phyloP scores from a whole-genome alignment of 345 rosid genomes.

The Arabis alpina region DNA sequence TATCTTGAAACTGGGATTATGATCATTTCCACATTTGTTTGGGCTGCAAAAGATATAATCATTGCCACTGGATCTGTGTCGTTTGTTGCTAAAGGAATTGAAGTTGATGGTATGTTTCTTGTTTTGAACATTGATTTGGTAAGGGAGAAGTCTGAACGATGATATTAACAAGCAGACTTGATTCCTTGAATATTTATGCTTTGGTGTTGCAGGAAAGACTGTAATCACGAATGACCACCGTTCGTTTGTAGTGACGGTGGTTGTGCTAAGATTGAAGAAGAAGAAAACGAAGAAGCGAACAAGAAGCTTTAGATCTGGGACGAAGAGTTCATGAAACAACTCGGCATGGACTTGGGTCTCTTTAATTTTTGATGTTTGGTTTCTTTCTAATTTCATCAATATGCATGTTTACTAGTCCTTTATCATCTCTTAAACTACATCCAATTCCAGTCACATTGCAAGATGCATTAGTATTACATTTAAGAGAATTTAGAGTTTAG shows the following conservation, averaged over 20 bases:
- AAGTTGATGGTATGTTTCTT: constrained; percentile 80
- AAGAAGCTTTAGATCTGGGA: constrained; percentile 54
- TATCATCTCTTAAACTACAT: too few species aligned
- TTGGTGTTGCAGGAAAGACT: constrained; percentile 82
- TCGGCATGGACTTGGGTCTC: constrained; percentile 50
- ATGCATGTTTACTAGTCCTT: too few species aligned
- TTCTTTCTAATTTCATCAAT: too few species aligned
- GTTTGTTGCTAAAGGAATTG: constrained; percentile 97
- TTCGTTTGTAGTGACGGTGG: too few species aligned
- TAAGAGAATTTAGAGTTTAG: too few species aligned
- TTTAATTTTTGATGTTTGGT: too few species aligned
- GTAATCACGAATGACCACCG: constrained; percentile 99
- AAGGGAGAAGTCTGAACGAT: not conserved
- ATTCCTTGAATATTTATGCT: constrained; percentile 13
- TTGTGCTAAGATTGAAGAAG: constrained; percentile 29
- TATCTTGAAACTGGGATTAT: too few species aligned
- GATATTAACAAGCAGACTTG: constrained; percentile 9
- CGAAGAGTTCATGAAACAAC: constrained; percentile 49
- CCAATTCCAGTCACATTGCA: too few species aligned
- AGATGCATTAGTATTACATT: too few species aligned
- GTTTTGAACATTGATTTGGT: not conserved
- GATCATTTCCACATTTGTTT: too few species aligned
- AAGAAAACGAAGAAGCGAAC: constrained; percentile 38
- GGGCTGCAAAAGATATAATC: constrained; percentile 81
- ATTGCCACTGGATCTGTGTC: constrained; percentile 99